Conservation (phyloP, 495 filamentous ascomycete genomes). For the Podospora fimiseda region DNA sequence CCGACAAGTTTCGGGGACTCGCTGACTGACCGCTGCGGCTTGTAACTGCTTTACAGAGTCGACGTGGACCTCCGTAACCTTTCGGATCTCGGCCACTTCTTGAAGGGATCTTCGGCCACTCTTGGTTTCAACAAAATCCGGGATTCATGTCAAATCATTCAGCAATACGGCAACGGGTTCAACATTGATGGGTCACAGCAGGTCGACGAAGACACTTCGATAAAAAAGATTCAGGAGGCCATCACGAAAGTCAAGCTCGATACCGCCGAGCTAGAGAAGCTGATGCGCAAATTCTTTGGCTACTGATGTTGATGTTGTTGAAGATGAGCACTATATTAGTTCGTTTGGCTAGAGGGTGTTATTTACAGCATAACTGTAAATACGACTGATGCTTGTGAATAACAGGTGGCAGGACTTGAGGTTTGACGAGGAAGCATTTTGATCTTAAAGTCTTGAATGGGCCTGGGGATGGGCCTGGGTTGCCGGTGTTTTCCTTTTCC, state of each 20-base stretch:
- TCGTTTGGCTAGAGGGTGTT: no score
- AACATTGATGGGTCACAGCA: constrained; percentile 67
- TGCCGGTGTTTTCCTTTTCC: no score
- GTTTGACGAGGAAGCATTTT: no score
- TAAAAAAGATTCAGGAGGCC: constrained; percentile 62
- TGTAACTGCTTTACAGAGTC: constrained; percentile 40
- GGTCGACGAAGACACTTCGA: constrained; percentile 56
- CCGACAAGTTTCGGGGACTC: not conserved
- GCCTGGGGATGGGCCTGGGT: no score
- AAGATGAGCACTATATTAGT: not conserved
- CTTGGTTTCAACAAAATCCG: constrained; percentile 88
- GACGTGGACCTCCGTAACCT: constrained; percentile 60
- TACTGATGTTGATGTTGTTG: constrained; percentile 10
- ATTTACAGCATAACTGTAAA: no score
- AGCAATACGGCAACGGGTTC: constrained; percentile 76
- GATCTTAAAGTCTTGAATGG: no score
- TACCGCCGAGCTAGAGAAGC: constrained; percentile 65
- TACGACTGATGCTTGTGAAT: no score
- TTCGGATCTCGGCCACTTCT: constrained; percentile 83
- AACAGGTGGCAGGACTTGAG: no score
- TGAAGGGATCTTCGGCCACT: constrained; percentile 97
- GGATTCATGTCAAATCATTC: constrained; percentile 92
- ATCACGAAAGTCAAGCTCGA: constrained; percentile 67
- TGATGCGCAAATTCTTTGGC: constrained; percentile 66
- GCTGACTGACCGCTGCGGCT: constrained; percentile 12